Evolutionary conservation across 164 flowering plant species (phyloP).

Genomic region (Magnolia changhungtana): DNA sequence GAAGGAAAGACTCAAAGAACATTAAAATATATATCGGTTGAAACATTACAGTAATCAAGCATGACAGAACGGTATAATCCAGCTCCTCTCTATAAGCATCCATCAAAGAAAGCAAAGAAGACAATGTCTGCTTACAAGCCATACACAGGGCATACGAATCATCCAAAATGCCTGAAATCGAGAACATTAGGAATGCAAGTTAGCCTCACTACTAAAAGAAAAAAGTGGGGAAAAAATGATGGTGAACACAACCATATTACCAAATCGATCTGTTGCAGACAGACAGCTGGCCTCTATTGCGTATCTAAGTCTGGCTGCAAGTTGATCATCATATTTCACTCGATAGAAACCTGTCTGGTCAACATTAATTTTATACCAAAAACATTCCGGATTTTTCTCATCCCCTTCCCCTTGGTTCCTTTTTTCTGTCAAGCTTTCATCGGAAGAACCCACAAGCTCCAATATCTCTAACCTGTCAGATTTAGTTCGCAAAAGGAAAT

Average conservation of each 20-base stretch:
- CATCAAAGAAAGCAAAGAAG: conserved; percentile 82
- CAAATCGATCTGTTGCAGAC: conserved; percentile 80
- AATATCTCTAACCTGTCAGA: conserved; percentile 39
- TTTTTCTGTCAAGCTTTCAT: conserved; percentile 1
- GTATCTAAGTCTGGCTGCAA: conserved; percentile 63
- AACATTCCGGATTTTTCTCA: conserved; percentile 2
- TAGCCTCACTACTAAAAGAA: not conserved
- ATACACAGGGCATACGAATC: conserved; percentile 81
- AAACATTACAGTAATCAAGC: conserved; percentile 63
- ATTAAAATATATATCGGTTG: not conserved
- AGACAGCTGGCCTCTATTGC: conserved; percentile 64
- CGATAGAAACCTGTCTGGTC: conserved; percentile 91
- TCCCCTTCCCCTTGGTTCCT: conserved; percentile 4
- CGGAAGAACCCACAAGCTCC: conserved; percentile 35
- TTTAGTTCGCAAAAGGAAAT: conserved; percentile 51
- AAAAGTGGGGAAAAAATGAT: conserved; percentile 8
- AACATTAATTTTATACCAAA: conserved; percentile 85
- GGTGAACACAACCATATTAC: conserved; percentile 27
- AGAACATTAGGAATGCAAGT: not conserved
- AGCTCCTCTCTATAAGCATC: conserved; percentile 69
- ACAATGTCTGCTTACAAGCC: conserved; percentile 69
- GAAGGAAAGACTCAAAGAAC: not conserved
- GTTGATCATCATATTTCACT: conserved; percentile 88
- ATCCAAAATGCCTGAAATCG: conserved; percentile 75
- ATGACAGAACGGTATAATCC: conserved; percentile 84